Base-by-base conservation (phyloP, 73 alveolate genomes). In the Effrenium voratum region DNA sequence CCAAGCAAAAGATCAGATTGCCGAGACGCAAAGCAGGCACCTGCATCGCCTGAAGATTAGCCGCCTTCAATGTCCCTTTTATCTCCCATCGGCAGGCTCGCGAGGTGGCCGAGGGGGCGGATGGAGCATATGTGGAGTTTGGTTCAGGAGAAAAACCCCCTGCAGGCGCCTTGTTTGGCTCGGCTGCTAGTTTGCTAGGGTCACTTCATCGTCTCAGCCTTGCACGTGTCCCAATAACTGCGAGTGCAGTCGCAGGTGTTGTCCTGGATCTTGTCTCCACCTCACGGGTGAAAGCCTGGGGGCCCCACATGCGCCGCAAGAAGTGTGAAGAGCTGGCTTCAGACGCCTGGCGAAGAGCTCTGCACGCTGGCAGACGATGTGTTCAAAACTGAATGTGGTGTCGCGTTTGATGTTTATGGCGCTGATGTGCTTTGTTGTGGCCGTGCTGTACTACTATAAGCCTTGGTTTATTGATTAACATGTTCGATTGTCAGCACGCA, bases 201-300 rank as follows among this genome's bases (percentile, higher is more conserved):
- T 22, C 44, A 5, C 13, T 6, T 38, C 38, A 76, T 12, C 19
- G 12, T 41, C 43, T 38, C 36, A 28, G 59, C 0, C 16, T 3
- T 10, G 59, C 40, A 16, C 16, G 38, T 15, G 38, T 38, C 26
- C 0, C 60, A 38, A 82, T 41, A 15, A 3, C 46, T 32, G 92
- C 40, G 36, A 13, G 24, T 6, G 76, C 41, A 44, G 2, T 45
- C 70, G 26, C 43, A 90, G 96, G 96, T 75, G 68, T 90, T 49
- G 76, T 90, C 44, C 75, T 90, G 34, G 96, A 90, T 55, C 41
- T 90, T 75, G 96, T 90, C 49, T 66, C 82, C 44, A 90, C 96
- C 76, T 90, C 96, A 22, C 96, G 96, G 16, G 96, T 90, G 44
- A 90, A 90, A 75, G 96, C 96, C n/a, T 90, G 96, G 96, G 96